These are phyloP conservation scores for Xylaria hypoxylon DNA, from an alignment of 2,329 filamentous ascomycete genomes.

Conservation along the genomic window DNA sequence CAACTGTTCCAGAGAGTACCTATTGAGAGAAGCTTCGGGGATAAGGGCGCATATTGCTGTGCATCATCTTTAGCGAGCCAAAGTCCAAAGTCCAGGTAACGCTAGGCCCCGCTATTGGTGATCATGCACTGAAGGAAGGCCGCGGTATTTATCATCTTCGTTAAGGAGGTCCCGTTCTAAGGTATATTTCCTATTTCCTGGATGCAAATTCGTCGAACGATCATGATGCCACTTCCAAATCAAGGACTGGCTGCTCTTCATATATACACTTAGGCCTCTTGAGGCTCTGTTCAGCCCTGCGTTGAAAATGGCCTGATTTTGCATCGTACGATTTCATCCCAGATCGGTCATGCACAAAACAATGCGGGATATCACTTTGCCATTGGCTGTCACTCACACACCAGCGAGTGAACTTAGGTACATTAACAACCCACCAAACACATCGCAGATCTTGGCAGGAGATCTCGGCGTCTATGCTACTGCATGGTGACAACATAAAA, in stretches of 20 bases:
- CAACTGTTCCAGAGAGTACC: slow-evolving; percentile 2
- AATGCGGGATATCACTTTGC: slow-evolving; percentile 23
- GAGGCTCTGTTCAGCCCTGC: slow-evolving; percentile 34
- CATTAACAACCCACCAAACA: slow-evolving; percentile 1
- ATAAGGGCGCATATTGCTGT: slow-evolving; percentile 26
- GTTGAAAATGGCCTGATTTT: slow-evolving; percentile 38
- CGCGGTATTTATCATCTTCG: slow-evolving; percentile 11
- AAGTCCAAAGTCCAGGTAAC: slow-evolving; percentile 13
- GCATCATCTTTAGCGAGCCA: slow-evolving; percentile 9
- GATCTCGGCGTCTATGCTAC: slow-evolving; percentile 25
- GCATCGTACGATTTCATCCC: slow-evolving; percentile 36
- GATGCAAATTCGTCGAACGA: slow-evolving; percentile 29
- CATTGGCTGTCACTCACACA: slow-evolving; percentile 11
- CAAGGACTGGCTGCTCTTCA: slow-evolving; percentile 28
- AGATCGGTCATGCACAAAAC: slow-evolving; percentile 32
- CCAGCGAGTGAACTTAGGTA: slow-evolving; percentile 2
- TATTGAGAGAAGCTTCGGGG: slow-evolving; percentile 7
- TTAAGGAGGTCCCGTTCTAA: slow-evolving; percentile 4
- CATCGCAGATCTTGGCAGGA: slow-evolving; percentile 23
- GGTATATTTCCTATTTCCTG: slow-evolving; percentile 8
- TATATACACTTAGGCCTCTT: slow-evolving; percentile 30
- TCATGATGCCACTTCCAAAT: slow-evolving; percentile 31
- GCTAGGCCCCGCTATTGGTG: slow-evolving; percentile 6
- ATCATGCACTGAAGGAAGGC: slow-evolving; percentile 10
- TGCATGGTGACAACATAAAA: slow-evolving; percentile 24